Conservation (phyloP, 768 basidiomycete genomes). For the Leccinum barrowsii region DNA sequence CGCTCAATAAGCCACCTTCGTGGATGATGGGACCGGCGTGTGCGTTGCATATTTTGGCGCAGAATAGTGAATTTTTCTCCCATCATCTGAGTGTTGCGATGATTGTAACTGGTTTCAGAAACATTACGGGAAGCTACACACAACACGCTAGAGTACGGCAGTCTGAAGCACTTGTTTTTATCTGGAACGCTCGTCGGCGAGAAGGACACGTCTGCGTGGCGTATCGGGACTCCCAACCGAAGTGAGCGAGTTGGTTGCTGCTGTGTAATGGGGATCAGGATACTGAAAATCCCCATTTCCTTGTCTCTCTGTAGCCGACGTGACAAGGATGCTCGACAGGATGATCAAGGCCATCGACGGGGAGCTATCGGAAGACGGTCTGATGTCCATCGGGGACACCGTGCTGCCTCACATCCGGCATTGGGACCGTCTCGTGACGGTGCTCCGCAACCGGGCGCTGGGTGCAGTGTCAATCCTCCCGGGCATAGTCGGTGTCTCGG, state of each 20-base stretch:
- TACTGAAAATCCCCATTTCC: neutral
- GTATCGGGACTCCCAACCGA: slow-evolving; percentile 16
- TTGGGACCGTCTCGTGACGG: neutral
- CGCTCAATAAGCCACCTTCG: neutral
- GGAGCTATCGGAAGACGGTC: neutral
- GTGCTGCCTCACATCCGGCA: neutral
- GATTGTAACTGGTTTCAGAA: neutral
- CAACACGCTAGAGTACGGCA: neutral
- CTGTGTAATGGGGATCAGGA: neutral
- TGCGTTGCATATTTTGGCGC: neutral
- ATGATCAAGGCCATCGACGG: neutral
- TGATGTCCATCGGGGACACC: neutral
- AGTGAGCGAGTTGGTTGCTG: slow-evolving; percentile 1
- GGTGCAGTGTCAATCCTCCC: slow-evolving; percentile 9
- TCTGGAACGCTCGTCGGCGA: neutral
- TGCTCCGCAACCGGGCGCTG: neutral
- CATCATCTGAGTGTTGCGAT: neutral
- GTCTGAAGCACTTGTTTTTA: neutral
- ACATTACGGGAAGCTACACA: neutral
- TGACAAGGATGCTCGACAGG: neutral
- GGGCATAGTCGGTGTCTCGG: slow-evolving; percentile 18
- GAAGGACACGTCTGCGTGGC: slow-evolving; percentile 14
- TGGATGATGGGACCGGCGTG: neutral
- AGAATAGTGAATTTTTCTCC: neutral
- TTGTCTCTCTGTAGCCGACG: neutral